phyloP scores from a whole-genome alignment of 306 rosid species.

The Pachyrhizus erosus region DNA sequence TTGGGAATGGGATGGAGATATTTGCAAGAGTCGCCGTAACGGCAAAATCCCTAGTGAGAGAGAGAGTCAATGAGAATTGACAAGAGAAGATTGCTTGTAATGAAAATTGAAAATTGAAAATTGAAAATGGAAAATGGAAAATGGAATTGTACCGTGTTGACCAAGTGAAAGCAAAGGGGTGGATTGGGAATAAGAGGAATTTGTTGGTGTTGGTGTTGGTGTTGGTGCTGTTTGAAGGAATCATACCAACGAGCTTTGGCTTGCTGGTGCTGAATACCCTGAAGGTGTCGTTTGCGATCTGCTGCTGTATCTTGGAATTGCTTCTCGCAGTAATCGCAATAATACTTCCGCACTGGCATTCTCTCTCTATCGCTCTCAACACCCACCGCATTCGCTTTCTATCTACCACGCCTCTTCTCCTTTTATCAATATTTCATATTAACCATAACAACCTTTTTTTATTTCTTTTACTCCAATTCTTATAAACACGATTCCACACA shows the following conservation, averaged over 20 bases:
- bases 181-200: not conserved
- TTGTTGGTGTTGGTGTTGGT: conserved; percentile 17
- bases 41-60: conserved; percentile 63
- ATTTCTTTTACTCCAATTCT: too few species aligned
- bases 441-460: too few species aligned
- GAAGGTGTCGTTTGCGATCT: conserved; percentile 77
- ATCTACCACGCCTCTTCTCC: too few species aligned
- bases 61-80: too few species aligned
- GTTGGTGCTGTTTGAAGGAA: conserved; percentile 59
- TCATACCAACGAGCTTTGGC: conserved; percentile 90
- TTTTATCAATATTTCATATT: too few species aligned
- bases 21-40: conserved; percentile 74
- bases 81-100: not conserved
- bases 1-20: conserved; percentile 69
- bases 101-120: not conserved
- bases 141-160: conserved; percentile 65
- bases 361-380: not conserved
- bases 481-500: too few species aligned
- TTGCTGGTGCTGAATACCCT: conserved; percentile 69
- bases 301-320: conserved; percentile 74
- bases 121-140: conserved; percentile 20
- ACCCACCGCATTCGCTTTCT: too few species aligned
- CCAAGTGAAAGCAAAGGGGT: conserved; percentile 70
- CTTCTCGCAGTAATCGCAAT: conserved; percentile 89
- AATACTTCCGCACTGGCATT: conserved; percentile 63